Conservation (phyloP, 2,329 filamentous ascomycete genomes). For the Claviceps purpurea region DNA sequence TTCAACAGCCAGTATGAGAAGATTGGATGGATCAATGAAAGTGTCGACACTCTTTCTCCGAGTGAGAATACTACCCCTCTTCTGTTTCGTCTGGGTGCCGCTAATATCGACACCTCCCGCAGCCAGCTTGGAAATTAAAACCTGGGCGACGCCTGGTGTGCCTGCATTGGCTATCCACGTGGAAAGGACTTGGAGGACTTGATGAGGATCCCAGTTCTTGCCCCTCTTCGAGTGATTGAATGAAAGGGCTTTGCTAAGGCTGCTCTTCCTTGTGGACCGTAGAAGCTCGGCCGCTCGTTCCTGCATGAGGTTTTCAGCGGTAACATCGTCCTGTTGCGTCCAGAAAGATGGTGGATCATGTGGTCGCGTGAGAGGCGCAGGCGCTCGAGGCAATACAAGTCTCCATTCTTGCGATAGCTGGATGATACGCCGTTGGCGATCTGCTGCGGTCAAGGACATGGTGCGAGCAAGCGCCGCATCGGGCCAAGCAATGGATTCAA, state of each 20-base stretch:
- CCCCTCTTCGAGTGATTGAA: conserved; percentile 28
- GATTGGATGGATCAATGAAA: conserved; percentile 32
- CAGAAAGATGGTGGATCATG: conserved; percentile 29
- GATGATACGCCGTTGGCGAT: conserved; percentile 33
- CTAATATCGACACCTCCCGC: conserved; percentile 38
- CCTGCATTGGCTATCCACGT: conserved; percentile 35
- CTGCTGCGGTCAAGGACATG: conserved; percentile 21
- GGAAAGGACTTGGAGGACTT: conserved; percentile 38
- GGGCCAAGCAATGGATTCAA: background rate
- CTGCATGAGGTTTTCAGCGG: conserved; percentile 41
- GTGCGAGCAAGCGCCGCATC: background rate
- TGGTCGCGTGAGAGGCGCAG: conserved; percentile 27
- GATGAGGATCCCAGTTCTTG: conserved; percentile 38
- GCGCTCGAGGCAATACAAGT: conserved; percentile 27
- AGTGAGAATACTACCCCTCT: conserved; percentile 29
- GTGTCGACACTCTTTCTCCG: conserved; percentile 37
- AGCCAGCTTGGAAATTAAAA: conserved; percentile 36
- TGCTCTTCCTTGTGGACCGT: conserved; percentile 24
- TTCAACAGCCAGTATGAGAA: conserved; percentile 37
- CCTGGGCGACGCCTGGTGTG: conserved; percentile 41
- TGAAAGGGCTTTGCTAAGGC: conserved; percentile 25
- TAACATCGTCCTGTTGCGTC: conserved; percentile 33
- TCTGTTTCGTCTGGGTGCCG: conserved; percentile 30
- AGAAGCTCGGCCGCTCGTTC: conserved; percentile 25
- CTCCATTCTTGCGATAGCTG: conserved; percentile 38